phyloP scores from a whole-genome alignment of 331 rosid species.

The Quercus lobata region DNA sequence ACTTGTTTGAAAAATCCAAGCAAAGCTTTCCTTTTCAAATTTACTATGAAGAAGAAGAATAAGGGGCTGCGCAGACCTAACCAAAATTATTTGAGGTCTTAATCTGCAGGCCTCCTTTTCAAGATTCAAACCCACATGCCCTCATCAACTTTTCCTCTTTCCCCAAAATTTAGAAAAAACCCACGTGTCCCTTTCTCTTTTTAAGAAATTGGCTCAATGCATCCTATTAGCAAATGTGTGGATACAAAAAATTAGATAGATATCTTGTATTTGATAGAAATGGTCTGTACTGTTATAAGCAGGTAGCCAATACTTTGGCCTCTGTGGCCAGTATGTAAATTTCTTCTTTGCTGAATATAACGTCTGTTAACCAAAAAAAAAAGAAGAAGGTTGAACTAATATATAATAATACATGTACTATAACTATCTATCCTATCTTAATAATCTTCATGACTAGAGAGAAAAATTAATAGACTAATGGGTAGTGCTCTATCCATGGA shows the following conservation, averaged over 20 bases:
- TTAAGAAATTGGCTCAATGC: background rate
- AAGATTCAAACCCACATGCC: slow-evolving; percentile 59
- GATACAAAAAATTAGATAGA: background rate
- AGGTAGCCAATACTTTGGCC: too few species aligned
- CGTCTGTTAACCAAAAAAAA: too few species aligned
- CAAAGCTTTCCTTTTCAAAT: background rate
- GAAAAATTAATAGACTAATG: background rate
- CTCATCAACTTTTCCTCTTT: slow-evolving; percentile 5
- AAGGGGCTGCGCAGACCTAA: slow-evolving; percentile 50
- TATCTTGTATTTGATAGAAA: too few species aligned
- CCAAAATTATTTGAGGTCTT: background rate
- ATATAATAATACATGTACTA: too few species aligned
- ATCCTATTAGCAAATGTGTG: background rate
- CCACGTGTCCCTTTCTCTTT: background rate
- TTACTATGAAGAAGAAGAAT: background rate
- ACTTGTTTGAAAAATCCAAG: slow-evolving; percentile 33
- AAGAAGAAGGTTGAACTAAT: background rate
- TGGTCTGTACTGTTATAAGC: too few species aligned
- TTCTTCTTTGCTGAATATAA: too few species aligned
- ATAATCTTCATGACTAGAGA: background rate
- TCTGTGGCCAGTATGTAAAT: too few species aligned
- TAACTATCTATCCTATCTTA: too few species aligned
- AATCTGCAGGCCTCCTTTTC: slow-evolving; percentile 5
- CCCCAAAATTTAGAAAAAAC: background rate
- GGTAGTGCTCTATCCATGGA: background rate